phyloP scores from a whole-genome alignment of 2,329 filamentous ascomycete species.

The Lecanoromycetidae sp. region DNA sequence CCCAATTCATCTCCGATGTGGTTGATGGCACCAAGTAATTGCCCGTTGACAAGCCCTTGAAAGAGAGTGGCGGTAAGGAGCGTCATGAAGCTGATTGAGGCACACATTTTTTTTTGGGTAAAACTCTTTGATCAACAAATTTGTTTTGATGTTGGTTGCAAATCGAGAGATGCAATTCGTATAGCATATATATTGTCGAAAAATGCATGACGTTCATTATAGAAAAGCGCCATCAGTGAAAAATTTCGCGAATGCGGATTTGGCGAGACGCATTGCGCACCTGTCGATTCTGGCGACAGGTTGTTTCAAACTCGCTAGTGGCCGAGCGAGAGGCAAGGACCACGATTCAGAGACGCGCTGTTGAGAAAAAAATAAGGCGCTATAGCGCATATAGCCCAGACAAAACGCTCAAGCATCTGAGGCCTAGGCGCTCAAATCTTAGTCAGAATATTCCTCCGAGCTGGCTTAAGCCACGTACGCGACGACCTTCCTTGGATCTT shows the following conservation, averaged over 20 bases:
- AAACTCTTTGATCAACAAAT: no score
- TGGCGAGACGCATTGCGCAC: not conserved
- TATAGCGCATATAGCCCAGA: not conserved
- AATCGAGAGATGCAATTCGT: not conserved
- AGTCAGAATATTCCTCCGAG: not conserved
- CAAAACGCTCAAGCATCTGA: not conserved
- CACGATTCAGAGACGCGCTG: not conserved
- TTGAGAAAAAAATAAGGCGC: not conserved
- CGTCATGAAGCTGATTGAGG: not conserved
- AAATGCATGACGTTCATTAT: not conserved
- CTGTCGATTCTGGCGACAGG: not conserved
- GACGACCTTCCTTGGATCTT: not conserved
- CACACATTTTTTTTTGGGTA: not conserved
- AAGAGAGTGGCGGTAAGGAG: not conserved
- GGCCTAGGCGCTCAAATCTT: not conserved
- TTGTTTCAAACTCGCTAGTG: not conserved
- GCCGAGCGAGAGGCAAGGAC: not conserved
- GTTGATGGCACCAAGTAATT: not conserved
- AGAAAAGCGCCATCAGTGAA: not conserved
- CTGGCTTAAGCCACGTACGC: not conserved
- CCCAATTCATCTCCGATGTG: not conserved
- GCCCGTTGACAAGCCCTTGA: not conserved
- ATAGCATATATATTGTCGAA: slow-evolving; percentile 2
- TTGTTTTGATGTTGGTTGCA: no score
- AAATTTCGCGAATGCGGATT: not conserved